phyloP scores from a whole-genome alignment of 2,329 filamentous ascomycete species.

The Exophiala spinifera region DNA sequence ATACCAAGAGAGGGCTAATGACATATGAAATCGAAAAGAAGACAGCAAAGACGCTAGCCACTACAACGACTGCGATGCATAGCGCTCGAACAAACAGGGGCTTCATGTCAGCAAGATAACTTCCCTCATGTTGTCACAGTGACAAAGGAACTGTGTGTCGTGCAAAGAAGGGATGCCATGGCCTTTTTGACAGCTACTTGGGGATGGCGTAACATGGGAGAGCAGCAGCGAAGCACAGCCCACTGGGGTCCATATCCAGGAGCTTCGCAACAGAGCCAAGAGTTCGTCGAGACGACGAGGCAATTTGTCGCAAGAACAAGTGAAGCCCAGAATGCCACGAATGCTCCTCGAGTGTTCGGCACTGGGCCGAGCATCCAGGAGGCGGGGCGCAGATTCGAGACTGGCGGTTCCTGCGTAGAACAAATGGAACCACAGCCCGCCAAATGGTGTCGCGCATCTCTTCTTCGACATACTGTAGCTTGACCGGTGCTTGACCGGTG shows the following conservation, averaged over 20 bases:
- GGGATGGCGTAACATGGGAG: too few species aligned
- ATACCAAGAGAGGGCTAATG: slow-evolving; percentile 9
- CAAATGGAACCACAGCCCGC: too few species aligned
- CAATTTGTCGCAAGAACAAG: background rate
- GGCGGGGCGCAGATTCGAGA: too few species aligned
- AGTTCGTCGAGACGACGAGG: too few species aligned
- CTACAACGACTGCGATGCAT: background rate
- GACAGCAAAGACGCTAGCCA: slow-evolving; percentile 1
- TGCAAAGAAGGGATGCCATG: background rate
- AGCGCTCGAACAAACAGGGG: slow-evolving; percentile 3
- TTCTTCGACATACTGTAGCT: too few species aligned
- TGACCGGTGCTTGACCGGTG: too few species aligned
- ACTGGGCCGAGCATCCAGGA: too few species aligned
- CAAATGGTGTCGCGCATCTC: too few species aligned
- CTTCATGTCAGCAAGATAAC: slow-evolving; percentile 6
- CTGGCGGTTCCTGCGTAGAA: too few species aligned
- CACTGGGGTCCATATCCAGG: too few species aligned
- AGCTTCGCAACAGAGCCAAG: too few species aligned
- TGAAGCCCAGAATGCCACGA: background rate
- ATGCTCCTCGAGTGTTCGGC: background rate
- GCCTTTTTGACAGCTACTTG: background rate
- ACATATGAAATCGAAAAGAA: slow-evolving; percentile 8
- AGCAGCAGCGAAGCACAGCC: too few species aligned
- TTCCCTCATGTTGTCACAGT: slow-evolving; percentile 1
- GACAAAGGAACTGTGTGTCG: background rate